Evolutionary conservation across 73 alveolate genomes (phyloP).

Genomic region (Tetrahymena elliotti): DNA sequence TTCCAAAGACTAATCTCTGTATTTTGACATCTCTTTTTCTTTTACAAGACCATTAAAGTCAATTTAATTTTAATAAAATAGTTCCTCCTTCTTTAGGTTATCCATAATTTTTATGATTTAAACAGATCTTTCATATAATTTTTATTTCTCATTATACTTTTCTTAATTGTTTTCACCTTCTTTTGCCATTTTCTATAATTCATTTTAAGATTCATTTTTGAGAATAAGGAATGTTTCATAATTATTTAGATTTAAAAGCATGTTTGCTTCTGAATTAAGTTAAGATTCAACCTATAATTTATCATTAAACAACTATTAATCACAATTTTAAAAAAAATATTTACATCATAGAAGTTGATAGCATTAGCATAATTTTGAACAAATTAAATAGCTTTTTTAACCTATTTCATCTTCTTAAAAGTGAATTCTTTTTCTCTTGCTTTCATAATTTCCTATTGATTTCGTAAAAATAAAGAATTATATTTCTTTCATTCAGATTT

Average conservation of each 20-base stretch:
- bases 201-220: neutral
- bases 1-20: neutral
- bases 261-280: neutral
- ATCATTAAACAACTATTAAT: neutral
- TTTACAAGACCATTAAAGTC: neutral
- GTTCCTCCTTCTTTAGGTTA: neutral
- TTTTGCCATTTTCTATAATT: neutral
- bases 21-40: neutral
- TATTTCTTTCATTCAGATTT: neutral
- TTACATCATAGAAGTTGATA: neutral
- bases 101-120: neutral
- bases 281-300: neutral
- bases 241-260: neutral
- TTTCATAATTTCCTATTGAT: neutral
- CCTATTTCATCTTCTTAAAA: neutral
- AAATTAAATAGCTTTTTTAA: neutral
- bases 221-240: neutral
- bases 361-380: neutral
- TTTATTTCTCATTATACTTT: neutral
- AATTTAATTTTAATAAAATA: neutral
- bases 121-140: neutral
- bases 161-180: neutral
- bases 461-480: neutral
- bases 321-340: neutral
- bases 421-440: neutral